Base-by-base conservation (phyloP, 2,329 filamentous ascomycete species). In the Xylaria sp. region DNA sequence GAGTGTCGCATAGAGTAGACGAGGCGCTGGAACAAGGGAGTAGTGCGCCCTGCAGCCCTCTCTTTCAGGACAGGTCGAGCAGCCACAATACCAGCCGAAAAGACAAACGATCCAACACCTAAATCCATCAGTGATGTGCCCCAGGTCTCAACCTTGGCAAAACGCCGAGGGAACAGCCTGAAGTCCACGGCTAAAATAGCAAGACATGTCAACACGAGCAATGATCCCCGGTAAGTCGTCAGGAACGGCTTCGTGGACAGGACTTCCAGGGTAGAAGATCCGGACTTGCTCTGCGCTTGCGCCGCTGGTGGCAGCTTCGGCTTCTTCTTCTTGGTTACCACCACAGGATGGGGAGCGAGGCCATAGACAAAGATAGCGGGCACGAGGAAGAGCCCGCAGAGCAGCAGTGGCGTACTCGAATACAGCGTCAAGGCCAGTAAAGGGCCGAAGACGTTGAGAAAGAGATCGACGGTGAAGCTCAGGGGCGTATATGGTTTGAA, bases 91-190 rank as follows among this genome's bases (percentile, higher is more conserved):
- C 94, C 94, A 13, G 89, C 90, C 2, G 92, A 92, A 75, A 96
- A 99, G 68, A 99, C 94, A 76, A 99, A 99, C 10, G 92, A 96
- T 34, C 94, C 94, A 52, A 99, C 94, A 53, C 94, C 94, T 69
- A 97, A 81, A 72, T 99, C 94, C 94, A 99, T 99, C 63, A 99
- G 78, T n/a, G 93, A 97, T 1, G 93, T 97, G 57, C 94, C 94
- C 91, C 94, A 99, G n/a, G 91, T 97, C 76, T 99, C 94, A 2
- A 96, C 94, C 78, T 99, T 99, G 59, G 92, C 94, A 72, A 97
- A 97, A 37, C 94, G 88, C 34, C 94, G 85, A 2, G 94, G 94
- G 69, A 99, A 99, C 60, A 97, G 80, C 16, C 82, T 86, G 72
- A 99, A 99, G 75, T 99, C 94, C 55, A 99, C 94, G 13, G 94